A percentile compares a stretch with the other conserved stretches of the same genome.
These are phyloP conservation scores for Cicer pinnatifidum DNA, from an alignment of 306 rosid species.

Conservation along the genomic window DNA sequence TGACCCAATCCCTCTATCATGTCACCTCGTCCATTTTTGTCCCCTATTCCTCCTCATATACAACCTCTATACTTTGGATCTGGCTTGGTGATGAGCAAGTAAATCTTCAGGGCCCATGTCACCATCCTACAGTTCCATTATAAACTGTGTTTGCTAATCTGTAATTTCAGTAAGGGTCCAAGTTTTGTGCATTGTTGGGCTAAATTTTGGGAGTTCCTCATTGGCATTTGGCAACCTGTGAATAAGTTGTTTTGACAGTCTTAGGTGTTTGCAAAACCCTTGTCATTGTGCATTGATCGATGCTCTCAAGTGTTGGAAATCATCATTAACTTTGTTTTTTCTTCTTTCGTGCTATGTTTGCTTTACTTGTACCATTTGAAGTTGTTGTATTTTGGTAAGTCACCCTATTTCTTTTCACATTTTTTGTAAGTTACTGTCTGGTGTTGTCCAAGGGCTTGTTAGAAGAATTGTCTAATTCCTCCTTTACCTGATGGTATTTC, in stretches of 20 bases:
- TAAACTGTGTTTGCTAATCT: neutral
- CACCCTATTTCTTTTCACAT: neutral
- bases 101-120: too few relatives aligned
- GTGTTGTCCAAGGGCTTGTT: neutral
- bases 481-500: constrained; percentile 25
- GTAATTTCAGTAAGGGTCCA: neutral
- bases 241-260: constrained; percentile 4
- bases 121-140: too few relatives aligned
- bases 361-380: constrained; percentile 15
- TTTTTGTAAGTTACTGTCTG: neutral
- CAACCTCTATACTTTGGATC: too few relatives aligned
- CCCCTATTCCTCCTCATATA: too few relatives aligned
- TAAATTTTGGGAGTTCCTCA: constrained; percentile 14
- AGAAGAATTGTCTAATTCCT: constrained; percentile 25
- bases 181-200: neutral
- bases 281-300: neutral
- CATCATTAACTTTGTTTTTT: neutral
- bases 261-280: neutral
- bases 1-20: too few relatives aligned
- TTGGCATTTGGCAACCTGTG: neutral
- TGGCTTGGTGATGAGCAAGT: too few relatives aligned
- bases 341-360: constrained; percentile 3
- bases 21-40: too few relatives aligned
- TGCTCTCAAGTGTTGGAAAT: constrained; percentile 2
- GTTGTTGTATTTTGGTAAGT: constrained; percentile 9